Percentiles rank a stretch among this genome's conserved stretches.
Conservation (phyloP, 1,139 yeast species). For the Nakaseomyces kungkrabaensis region DNA sequence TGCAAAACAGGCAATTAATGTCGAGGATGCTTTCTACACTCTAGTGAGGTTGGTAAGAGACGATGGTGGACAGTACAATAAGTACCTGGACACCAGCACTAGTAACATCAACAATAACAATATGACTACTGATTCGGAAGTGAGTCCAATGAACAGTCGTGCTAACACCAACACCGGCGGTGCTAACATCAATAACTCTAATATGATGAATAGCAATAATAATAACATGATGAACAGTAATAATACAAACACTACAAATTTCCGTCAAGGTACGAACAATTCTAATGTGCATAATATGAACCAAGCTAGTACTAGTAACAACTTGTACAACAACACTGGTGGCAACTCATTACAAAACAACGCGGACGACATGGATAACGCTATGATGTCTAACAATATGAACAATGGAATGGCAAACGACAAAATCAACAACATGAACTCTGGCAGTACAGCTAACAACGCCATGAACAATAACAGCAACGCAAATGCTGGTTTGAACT, state of each 20-base stretch:
- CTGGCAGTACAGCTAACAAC: not conserved
- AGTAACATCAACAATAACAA: not conserved
- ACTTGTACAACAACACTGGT: too few relatives aligned
- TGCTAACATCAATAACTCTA: not conserved
- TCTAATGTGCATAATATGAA: not conserved
- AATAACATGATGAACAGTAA: not conserved
- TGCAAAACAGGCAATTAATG: constrained; percentile 88
- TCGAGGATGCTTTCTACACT: constrained; percentile 81
- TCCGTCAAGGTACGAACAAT: not conserved
- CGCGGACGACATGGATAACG: not conserved
- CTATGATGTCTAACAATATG: not conserved
- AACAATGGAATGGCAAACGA: not conserved
- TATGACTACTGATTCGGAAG: not conserved
- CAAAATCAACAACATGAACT: not conserved
- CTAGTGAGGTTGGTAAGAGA: constrained; percentile 58
- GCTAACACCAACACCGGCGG: not conserved
- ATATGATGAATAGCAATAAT: not conserved
- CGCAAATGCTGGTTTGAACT: not conserved
- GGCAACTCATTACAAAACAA: not conserved
- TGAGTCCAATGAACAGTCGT: constrained; percentile 1
- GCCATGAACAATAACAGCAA: not conserved
- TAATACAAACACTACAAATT: not conserved
- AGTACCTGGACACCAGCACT: constrained; percentile 6
- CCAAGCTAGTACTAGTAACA: not conserved
- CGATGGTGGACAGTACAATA: constrained; percentile 28